Evolutionary conservation across 768 basidiomycete species (phyloP), one percentile per base, ranked within the genome.

Genomic region (Suillus hirtellus): DNA sequence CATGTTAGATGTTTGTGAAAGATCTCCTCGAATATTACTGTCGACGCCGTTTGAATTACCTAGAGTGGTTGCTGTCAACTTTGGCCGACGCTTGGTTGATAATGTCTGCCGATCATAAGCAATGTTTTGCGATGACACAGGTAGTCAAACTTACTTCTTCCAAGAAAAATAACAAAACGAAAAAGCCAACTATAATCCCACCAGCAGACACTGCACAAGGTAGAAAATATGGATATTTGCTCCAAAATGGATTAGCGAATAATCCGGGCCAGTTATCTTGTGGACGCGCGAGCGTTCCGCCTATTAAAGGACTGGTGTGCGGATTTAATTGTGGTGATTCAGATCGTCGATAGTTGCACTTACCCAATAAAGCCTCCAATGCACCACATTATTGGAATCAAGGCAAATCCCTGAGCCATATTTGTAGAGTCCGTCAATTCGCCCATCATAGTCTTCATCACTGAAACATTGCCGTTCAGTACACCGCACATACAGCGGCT

Each of bases 381-480:
- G 59, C 59, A 67, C 63, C 76, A 78, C 2, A 73, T 31, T 1
- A 71, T 21, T 7, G 72, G 77, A 9, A 78, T 17, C 17, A 73
- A 40, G 14, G 74, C 63, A 62, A 78, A 77, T 6, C 68, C 80
- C 17, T 73, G 73, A 5, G 80, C 76, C 70, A 73, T 73, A 58
- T 72, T 77, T 50, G 66, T 72, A 17, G 63, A 63, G 46, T 78
- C 38, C 81, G 85, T 87, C 42, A 89, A 73, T 64, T 89, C 88
- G 0, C 82, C 88, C 74, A 90, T 81, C 63, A 85, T 83, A 63
- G 85, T 88, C 70, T 90, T 92, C 81, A 90, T 86, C 38, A 90
- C 88, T 5, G 85, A 76, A 2, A 74, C 8, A 38, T 81, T 80
- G 4, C 79, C 80, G 54, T 80, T 79, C 19, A 81, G 65, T 12